phyloP scores from a whole-genome alignment of 768 basidiomycete genomes.

The Trametes cubensis region DNA sequence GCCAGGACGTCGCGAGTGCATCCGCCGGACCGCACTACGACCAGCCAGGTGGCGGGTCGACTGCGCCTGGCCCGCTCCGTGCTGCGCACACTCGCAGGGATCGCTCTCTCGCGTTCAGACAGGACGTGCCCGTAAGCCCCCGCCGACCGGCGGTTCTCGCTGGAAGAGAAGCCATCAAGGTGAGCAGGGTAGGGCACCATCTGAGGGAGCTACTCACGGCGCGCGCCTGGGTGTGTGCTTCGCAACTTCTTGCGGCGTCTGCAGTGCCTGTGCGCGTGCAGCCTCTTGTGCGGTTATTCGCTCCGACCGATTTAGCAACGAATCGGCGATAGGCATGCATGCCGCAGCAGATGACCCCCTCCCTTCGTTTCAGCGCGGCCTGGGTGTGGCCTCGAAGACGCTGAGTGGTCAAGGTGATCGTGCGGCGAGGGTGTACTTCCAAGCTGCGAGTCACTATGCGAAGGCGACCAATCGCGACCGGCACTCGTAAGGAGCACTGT shows the following conservation, averaged over 20 bases:
- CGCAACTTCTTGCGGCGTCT: constrained; percentile 6
- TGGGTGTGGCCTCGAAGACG: neutral
- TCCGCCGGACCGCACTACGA: neutral
- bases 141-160: constrained; percentile 15
- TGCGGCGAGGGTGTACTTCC: neutral
- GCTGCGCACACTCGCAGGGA: too few species aligned
- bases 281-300: neutral
- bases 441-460: too few species aligned
- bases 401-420: neutral
- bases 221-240: constrained; percentile 6
- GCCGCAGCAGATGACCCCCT: constrained; percentile 3
- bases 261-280: constrained; percentile 20
- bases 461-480: too few species aligned
- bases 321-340: constrained; percentile 23
- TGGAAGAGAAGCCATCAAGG: neutral
- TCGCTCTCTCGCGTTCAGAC: constrained; percentile 15
- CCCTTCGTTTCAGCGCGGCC: constrained; percentile 2
- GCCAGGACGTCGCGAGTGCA: constrained; percentile 18
- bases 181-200: neutral
- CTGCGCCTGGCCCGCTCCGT: neutral
- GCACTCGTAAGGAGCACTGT: too few species aligned
- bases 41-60: neutral
- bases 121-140: constrained; percentile 18
- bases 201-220: constrained; percentile 7
- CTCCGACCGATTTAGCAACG: constrained; percentile 11